Evolutionary conservation across 2,329 filamentous ascomycete species (phyloP).

Genomic region (Colletotrichum simmondsii): DNA sequence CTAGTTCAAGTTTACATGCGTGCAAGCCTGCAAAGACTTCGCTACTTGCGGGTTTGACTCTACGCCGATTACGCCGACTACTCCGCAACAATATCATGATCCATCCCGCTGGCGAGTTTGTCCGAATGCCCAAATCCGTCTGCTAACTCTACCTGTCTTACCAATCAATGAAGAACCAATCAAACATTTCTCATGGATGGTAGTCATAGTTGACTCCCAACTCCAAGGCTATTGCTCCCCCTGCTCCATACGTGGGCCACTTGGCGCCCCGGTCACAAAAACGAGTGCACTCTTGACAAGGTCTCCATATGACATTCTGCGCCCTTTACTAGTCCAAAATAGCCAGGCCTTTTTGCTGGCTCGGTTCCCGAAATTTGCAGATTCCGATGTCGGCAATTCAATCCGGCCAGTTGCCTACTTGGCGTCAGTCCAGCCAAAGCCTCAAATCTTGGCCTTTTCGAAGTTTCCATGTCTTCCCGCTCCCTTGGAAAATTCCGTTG

Average conservation of each 20-base stretch:
- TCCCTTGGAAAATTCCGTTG: constrained; percentile 5
- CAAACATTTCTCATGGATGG: background rate
- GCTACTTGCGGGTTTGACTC: no score
- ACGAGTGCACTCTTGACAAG: background rate
- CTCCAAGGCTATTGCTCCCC: background rate
- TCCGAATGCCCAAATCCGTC: background rate
- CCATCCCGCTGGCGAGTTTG: no score
- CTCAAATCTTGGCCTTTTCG: background rate
- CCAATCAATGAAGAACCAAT: background rate
- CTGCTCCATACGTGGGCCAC: background rate
- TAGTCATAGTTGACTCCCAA: background rate
- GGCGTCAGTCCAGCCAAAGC: background rate
- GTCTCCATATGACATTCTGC: background rate
- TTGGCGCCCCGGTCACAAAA: background rate
- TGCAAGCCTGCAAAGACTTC: background rate
- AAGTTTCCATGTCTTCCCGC: constrained; percentile 22
- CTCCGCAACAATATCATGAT: background rate
- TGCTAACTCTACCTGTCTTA: background rate
- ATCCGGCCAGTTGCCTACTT: no score
- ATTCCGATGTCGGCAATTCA: background rate
- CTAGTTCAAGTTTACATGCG: background rate
- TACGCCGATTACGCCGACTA: background rate
- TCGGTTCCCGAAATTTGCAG: no score
- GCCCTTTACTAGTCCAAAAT: constrained; percentile 5
- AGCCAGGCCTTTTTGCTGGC: background rate